These are phyloP conservation scores for Paxillus ammoniavirescens DNA, from an alignment of 768 basidiomycete species.

Conservation along the genomic window DNA sequence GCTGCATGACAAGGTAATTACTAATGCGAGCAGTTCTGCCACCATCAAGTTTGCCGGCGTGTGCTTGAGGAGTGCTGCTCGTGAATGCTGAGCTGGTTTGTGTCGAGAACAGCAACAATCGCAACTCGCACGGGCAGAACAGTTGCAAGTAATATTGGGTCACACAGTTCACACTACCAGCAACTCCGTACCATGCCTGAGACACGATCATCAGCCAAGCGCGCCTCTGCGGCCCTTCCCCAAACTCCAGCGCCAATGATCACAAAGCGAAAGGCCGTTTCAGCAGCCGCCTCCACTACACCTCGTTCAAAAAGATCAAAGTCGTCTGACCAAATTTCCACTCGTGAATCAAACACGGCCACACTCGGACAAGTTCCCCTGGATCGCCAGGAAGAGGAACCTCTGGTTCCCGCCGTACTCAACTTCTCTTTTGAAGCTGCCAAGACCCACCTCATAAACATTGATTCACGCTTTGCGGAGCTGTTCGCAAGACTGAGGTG, in stretches of 20 bases:
- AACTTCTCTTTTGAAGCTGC: constrained; percentile 79
- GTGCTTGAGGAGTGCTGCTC: too few species aligned
- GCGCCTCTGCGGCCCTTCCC: constrained; percentile 10
- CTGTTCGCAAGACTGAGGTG: constrained; percentile 67
- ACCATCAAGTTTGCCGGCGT: too few species aligned
- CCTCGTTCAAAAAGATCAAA: constrained; percentile 5
- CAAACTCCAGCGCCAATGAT: neutral
- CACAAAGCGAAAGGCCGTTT: constrained; percentile 21
- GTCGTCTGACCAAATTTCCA: neutral
- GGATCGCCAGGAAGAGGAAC: constrained; percentile 6
- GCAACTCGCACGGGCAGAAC: too few species aligned
- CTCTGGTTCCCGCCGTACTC: constrained; percentile 65
- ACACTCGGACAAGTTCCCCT: neutral
- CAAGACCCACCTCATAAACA: constrained; percentile 62
- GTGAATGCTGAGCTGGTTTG: neutral
- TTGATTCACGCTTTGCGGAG: constrained; percentile 68
- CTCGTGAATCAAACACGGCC: neutral
- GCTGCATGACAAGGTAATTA: too few species aligned
- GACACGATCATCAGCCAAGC: constrained; percentile 34
- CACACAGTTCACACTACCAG: neutral
- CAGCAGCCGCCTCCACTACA: neutral
- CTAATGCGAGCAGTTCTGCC: too few species aligned
- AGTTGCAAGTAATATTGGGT: neutral
- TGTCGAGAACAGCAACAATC: neutral
- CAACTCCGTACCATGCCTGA: constrained; percentile 27